Evolutionary conservation across 2,329 filamentous ascomycete species (phyloP).

Genomic region (Pseudodiploospora longispora): DNA sequence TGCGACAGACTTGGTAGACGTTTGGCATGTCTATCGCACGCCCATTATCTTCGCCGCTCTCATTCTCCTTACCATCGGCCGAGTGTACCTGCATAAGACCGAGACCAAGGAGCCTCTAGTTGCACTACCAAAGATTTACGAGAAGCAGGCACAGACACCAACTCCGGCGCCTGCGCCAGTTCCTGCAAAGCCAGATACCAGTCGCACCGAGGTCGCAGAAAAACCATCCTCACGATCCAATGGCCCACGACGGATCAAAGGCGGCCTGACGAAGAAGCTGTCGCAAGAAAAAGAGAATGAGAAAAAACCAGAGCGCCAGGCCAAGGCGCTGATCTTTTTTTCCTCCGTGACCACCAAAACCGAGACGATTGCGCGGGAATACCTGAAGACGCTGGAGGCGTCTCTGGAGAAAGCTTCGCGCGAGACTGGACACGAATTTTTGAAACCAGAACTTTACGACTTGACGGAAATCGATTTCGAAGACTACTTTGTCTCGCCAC

Average conservation of each 20-base stretch:
- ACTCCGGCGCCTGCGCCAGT: too few relatives aligned
- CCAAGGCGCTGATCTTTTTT: conserved; percentile 78
- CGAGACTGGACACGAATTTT: conserved; percentile 30
- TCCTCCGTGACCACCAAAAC: conserved; percentile 82
- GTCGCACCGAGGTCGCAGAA: conserved; percentile 11
- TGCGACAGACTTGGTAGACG: conserved; percentile 29
- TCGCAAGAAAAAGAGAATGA: conserved; percentile 16
- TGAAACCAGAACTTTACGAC: conserved; percentile 61
- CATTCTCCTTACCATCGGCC: conserved; percentile 28
- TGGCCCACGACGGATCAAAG: conserved; percentile 43
- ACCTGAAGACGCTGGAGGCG: conserved; percentile 47
- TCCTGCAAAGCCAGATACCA: not conserved
- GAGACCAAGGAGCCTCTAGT: conserved; percentile 26
- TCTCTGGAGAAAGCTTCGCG: conserved; percentile 42
- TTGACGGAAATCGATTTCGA: conserved; percentile 85
- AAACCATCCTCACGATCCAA: conserved; percentile 24
- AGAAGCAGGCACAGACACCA: conserved; percentile 4
- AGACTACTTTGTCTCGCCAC: conserved; percentile 77
- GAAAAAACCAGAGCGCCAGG: conserved; percentile 31
- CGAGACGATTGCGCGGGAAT: conserved; percentile 59
- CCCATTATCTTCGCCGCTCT: conserved; percentile 34
- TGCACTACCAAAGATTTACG: conserved; percentile 29
- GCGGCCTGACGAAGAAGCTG: conserved; percentile 27
- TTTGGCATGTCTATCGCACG: conserved; percentile 40
- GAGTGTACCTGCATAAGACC: conserved; percentile 34